Percentiles rank a stretch among this genome's conserved stretches.
Conservation (phyloP, 2,329 filamentous ascomycete genomes). For the Gnomoniopsis sp. region DNA sequence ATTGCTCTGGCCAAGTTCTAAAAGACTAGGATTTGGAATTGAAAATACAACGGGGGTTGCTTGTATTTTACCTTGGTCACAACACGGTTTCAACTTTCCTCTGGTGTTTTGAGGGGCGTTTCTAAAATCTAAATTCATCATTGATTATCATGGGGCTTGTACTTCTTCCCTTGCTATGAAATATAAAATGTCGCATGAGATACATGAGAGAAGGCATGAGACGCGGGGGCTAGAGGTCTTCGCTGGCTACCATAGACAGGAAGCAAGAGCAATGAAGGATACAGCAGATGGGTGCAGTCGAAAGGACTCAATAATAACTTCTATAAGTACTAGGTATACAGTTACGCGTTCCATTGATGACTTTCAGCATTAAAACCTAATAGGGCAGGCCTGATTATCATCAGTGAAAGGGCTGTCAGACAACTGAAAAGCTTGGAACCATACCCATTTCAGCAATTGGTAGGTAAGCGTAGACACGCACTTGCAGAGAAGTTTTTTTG, state of each 20-base stretch:
- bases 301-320: too few relatives aligned
- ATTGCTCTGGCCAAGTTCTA: slow-evolving; percentile 84
- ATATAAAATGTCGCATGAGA: slow-evolving; percentile 5
- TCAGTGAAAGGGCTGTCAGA: too few relatives aligned
- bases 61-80: neutral
- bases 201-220: neutral
- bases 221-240: neutral
- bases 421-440: too few relatives aligned
- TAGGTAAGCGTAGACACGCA: too few relatives aligned
- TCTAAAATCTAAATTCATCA: neutral
- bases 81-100: neutral
- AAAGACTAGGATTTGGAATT: slow-evolving; percentile 10
- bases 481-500: too few relatives aligned
- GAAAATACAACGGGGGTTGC: neutral
- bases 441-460: too few relatives aligned
- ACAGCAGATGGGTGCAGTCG: neutral
- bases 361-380: too few relatives aligned
- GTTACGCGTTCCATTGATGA: too few relatives aligned
- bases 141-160: neutral
- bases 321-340: too few relatives aligned
- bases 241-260: neutral
- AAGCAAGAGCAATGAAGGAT: neutral
- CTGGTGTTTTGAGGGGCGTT: slow-evolving; percentile 5
- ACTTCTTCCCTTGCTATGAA: neutral
- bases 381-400: too few relatives aligned